Evolutionary conservation across 2,329 filamentous ascomycete genomes (phyloP), one percentile per base, ranked within the genome.

Genomic region (Chrysosporium queenslandicum): DNA sequence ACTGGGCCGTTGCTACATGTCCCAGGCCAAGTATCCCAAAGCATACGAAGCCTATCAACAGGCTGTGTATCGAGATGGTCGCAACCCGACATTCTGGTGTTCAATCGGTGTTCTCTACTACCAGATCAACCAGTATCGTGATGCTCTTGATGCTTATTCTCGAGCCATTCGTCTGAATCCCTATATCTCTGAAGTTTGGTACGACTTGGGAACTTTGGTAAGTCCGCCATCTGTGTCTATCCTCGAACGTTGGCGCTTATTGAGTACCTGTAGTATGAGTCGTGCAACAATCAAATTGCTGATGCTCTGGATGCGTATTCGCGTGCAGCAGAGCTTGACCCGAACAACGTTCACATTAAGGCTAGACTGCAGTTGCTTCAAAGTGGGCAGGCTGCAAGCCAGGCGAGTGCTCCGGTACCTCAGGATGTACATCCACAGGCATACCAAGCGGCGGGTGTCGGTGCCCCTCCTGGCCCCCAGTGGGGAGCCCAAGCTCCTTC

Each of bases 121-220:
- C 73, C 92, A 97, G 72, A 98, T 98, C 75, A 98, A 97, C 71
- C 92, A 98, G 73, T 98, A 98, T 72, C 84, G 92, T 54, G 92
- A 98, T 74, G 92, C 92, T 2, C 79, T 98, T 50, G 92, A 98
- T 73, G 92, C 92, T 36, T 98, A 97, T 71, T 96, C 90, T 56
- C 86, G 92, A 55, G 92, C 92, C 43, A 98, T 97, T 63, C 85
- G 92, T 52, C 73, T 98, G 62, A 98, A 97, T 67, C 92, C 92
- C 4, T 96, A 94, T 74, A 97, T 98, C 58, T 96, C 90, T 1
- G 92, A 98, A 69, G 92, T 98, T 48, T 98, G 92, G 92, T 98
- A 97, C 69, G 92, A 98, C 69, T 76, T 98, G 36, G 92, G 92
- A 57, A 98, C 92, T 61, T 66, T 98, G 75, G 87, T 94, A 79